phyloP scores from a whole-genome alignment of 208 protist species.

The Trypanosoma platydactyli region DNA sequence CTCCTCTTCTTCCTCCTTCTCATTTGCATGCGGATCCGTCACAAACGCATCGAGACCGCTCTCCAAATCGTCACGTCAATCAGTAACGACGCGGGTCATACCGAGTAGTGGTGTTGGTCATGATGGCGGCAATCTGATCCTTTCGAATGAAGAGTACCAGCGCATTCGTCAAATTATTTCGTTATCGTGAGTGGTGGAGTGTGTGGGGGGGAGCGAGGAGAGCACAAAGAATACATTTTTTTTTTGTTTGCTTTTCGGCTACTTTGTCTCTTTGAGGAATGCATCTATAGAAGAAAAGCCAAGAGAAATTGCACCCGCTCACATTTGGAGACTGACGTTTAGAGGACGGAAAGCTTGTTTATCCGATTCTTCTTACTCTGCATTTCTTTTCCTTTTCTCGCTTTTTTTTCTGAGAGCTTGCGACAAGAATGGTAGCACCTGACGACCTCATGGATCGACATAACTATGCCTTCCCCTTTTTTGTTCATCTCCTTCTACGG shows the following conservation, averaged over 20 bases:
- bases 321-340: no score
- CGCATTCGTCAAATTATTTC: slow-evolving; percentile 22
- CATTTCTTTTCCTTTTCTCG: not conserved
- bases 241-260: slow-evolving; percentile 8
- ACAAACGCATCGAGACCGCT: not conserved
- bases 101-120: not conserved
- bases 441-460: no score
- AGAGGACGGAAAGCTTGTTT: not conserved
- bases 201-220: not conserved
- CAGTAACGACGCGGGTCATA: not conserved
- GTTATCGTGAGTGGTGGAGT: not conserved
- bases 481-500: no score
- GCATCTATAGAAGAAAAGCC: not conserved
- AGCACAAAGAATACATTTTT: not conserved
- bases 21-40: not conserved
- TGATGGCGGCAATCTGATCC: slow-evolving; percentile 8
- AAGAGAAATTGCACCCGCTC: no score
- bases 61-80: not conserved
- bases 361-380: not conserved
- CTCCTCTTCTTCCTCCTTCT: not conserved
- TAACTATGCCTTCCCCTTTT: no score
- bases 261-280: not conserved
- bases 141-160: slow-evolving; percentile 22
- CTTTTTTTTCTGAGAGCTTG: no score
- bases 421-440: no score